These are phyloP conservation scores for Astragalus membranaceus DNA, from an alignment of 306 rosid genomes.

Conservation along the genomic window DNA sequence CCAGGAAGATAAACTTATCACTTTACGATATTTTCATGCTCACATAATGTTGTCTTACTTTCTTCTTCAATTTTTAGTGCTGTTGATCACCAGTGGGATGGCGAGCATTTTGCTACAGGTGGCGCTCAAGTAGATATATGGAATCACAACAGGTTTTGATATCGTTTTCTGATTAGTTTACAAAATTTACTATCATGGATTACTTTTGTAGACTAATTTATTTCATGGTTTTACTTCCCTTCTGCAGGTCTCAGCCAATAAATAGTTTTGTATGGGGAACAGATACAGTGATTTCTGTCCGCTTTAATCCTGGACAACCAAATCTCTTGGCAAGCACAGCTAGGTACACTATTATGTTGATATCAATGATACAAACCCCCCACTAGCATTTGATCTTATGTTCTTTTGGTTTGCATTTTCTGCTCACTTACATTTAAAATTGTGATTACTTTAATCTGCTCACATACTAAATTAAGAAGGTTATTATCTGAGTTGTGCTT, in stretches of 20 bases:
- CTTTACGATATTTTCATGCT: background rate
- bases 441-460: background rate
- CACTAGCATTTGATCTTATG: background rate
- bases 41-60: background rate
- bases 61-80: constrained; percentile 46
- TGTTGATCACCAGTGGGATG: constrained; percentile 89
- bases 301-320: constrained; percentile 82
- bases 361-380: background rate
- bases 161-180: background rate
- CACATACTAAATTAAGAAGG: background rate
- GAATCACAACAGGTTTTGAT: constrained; percentile 80
- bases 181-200: background rate
- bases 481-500: background rate
- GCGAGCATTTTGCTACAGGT: constrained; percentile 82
- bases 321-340: constrained; percentile 72
- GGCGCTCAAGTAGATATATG: constrained; percentile 88
- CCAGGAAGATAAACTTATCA: background rate
- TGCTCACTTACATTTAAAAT: background rate
- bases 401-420: background rate
- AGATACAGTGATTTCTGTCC: constrained; percentile 65
- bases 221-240: background rate
- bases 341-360: constrained; percentile 33
- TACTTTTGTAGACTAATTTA: constrained; percentile 8
- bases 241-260: constrained; percentile 68
- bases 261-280: constrained; percentile 75